Base-by-base conservation (phyloP, 768 basidiomycete species). In the Artomyces pyxidatus region DNA sequence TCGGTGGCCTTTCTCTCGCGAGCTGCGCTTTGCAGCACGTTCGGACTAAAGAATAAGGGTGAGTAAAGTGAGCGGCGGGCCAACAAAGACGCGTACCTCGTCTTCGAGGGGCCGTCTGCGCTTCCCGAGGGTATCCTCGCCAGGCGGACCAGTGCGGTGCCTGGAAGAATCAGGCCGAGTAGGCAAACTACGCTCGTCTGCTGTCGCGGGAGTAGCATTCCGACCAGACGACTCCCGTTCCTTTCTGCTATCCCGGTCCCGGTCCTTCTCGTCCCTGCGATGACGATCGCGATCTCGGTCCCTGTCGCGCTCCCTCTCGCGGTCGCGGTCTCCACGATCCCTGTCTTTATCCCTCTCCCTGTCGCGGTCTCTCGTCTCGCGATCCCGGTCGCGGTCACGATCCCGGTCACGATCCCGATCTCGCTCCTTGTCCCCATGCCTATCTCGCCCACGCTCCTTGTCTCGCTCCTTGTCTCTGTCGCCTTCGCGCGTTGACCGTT, bases 1-100 rank as follows among this genome's bases (percentile, higher is more conserved):
- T 42, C 86, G 79, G 59, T 87, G 84, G 26, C 77, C 66, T 3
- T 88, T 86, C 61, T 85, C 86, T 42, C 88, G 80, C 49, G 87
- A 83, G 50, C 78, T 77, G n/a, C 88, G 82, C 63, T 90, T 90
- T n/a, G 81, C 76, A 28, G 75, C 73, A 56, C 88, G 78, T 45
- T 90, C 88, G 52, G 78, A 66, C 85, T 88, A 23, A 37, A 40
- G 12, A 43, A 17, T 3, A 42, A 50, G 29, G 52, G 49, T 39
- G 26, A 43, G 23, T 32, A 38, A 10, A 37, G n/a, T 16, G 40
- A 30, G 19, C 46, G 23, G 28, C 21, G 30, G 12, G 27, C 12
- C 49, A 19, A 10, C n/a, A 14, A 27, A 49, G 25, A 29, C 6
- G 68, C 81, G 61, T 60, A 88, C 87, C 58, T 90, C 87, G 47